A percentile compares a stretch with the other conserved stretches of the same genome.
Evolutionary conservation across 805 yeast species (phyloP).

Genomic region (Priceomyces melissophilus): DNA sequence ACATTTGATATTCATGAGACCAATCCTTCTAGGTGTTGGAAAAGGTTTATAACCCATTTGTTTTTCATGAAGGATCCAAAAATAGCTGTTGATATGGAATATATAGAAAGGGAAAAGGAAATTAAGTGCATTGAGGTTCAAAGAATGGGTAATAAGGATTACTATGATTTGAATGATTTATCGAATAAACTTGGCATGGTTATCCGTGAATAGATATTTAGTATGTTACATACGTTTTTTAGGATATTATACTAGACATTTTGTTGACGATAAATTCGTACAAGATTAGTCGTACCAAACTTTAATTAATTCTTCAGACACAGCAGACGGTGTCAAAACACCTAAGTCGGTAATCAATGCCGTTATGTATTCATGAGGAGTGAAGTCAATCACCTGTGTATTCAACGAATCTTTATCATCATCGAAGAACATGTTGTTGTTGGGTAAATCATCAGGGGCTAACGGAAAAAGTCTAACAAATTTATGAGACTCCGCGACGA

Average conservation of each 20-base stretch:
- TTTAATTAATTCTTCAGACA: conserved; percentile 95
- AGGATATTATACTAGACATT: not conserved
- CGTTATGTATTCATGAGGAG: conserved; percentile 93
- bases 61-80: conserved; percentile 51
- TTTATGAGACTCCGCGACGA: conserved; percentile 91
- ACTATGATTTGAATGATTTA: conserved; percentile 44
- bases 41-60: conserved; percentile 59
- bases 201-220: conserved; percentile 3
- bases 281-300: conserved; percentile 83
- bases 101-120: conserved; percentile 36
- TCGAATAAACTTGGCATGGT: conserved; percentile 19
- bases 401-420: conserved; percentile 23
- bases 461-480: conserved; percentile 95
- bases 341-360: conserved; percentile 96
- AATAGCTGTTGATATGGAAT: conserved; percentile 45
- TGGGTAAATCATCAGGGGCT: conserved; percentile 87
- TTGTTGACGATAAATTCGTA: not conserved
- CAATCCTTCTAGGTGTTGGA: conserved; percentile 27
- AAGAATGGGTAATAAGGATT: conserved; percentile 13
- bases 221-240: not conserved
- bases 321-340: conserved; percentile 95
- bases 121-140: conserved; percentile 45
- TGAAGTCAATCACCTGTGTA: conserved; percentile 68
- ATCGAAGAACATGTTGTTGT: conserved; percentile 19
- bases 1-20: conserved; percentile 9